Evolutionary conservation across 2,329 filamentous ascomycete genomes (phyloP).

Genomic region (Cytospora chrysosperma): DNA sequence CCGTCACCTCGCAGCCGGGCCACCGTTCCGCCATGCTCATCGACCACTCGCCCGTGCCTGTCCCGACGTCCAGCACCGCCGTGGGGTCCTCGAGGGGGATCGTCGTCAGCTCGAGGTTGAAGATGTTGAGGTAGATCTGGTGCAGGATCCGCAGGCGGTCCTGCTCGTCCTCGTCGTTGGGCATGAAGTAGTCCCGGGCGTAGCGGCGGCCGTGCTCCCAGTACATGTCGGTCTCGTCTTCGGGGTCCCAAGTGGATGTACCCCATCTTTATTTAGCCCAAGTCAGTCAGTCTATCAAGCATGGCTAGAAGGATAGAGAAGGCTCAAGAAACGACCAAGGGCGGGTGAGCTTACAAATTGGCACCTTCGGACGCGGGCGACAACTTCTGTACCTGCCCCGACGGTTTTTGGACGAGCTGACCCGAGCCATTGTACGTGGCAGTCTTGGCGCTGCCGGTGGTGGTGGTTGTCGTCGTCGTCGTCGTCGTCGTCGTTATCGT

Average conservation of each 20-base stretch:
- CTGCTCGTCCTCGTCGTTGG: conserved; percentile 29
- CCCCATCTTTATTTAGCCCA: conserved; percentile 3
- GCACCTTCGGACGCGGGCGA: not conserved
- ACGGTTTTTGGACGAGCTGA: conserved; percentile 1
- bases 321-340: not conserved
- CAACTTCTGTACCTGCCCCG: conserved; percentile 1
- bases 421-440: not conserved
- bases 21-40: conserved; percentile 44
- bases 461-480: too few relatives aligned
- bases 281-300: not conserved
- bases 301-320: not conserved
- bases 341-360: not conserved
- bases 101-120: conserved; percentile 33
- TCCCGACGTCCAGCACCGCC: conserved; percentile 58
- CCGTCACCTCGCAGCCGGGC: conserved; percentile 51
- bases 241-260: conserved; percentile 12
- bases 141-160: conserved; percentile 34
- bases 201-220: conserved; percentile 21
- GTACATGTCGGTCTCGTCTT: conserved; percentile 18
- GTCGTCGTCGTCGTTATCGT: not conserved
- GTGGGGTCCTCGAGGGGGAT: conserved; percentile 37
- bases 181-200: conserved; percentile 26
- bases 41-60: conserved; percentile 55
- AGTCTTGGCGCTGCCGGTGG: too few relatives aligned
- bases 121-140: conserved; percentile 21